A percentile compares a stretch with the other conserved stretches of the same genome.
phyloP scores from a whole-genome alignment of 2,329 filamentous ascomycete genomes.

The Neofusicoccum cordaticola region DNA sequence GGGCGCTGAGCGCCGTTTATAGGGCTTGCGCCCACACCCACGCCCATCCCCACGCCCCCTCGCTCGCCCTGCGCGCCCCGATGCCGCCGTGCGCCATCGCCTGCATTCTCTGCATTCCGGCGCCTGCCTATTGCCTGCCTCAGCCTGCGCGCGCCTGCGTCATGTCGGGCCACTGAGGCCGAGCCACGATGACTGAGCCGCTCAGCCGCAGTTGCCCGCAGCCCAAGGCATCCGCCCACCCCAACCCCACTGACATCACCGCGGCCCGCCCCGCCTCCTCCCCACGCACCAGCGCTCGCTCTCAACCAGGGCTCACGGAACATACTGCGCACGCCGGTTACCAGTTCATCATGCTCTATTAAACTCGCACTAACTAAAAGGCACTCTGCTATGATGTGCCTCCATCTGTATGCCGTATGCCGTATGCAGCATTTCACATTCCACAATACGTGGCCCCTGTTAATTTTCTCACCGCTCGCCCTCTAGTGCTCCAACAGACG shows the following conservation, averaged over 20 bases:
- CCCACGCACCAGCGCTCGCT: background rate
- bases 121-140: slow-evolving; percentile 11
- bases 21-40: background rate
- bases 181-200: slow-evolving; percentile 14
- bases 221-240: slow-evolving; percentile 1
- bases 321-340: background rate
- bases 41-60: background rate
- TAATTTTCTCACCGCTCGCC: background rate
- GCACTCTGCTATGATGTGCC: slow-evolving; percentile 1
- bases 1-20: slow-evolving; percentile 8
- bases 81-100: background rate
- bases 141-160: slow-evolving; percentile 9
- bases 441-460: background rate
- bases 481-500: slow-evolving; percentile 62
- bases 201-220: slow-evolving; percentile 8
- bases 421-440: slow-evolving; percentile 12
- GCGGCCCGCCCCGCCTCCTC: slow-evolving; percentile 6
- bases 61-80: background rate
- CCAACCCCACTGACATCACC: slow-evolving; percentile 13
- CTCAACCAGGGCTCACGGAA: background rate
- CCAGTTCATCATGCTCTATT: slow-evolving; percentile 14
- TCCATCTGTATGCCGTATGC: background rate
- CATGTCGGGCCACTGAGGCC: slow-evolving; percentile 4
- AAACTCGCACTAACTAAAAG: slow-evolving; percentile 5
- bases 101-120: slow-evolving; percentile 8